Evolutionary conservation across 164 flowering plant genomes (phyloP).

Genomic region (Litsea cubeba): DNA sequence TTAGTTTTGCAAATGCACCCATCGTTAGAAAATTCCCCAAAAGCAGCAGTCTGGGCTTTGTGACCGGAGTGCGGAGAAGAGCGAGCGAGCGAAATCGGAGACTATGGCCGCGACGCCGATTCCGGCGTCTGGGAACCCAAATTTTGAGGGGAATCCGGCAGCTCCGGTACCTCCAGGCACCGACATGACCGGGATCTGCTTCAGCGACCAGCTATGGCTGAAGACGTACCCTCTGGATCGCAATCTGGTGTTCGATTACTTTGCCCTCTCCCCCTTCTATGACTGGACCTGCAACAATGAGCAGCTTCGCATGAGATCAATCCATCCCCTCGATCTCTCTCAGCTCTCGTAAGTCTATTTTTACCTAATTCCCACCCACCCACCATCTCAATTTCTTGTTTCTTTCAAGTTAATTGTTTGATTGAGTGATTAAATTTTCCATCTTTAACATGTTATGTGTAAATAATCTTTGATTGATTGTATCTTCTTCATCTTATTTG

Average conservation of each 20-base stretch:
- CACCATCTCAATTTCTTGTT: too few species aligned
- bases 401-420: too few species aligned
- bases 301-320: conserved; percentile 66
- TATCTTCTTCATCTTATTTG: too few species aligned
- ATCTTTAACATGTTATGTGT: too few species aligned
- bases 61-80: neutral
- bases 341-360: conserved; percentile 68
- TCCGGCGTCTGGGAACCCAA: conserved; percentile 21
- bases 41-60: neutral
- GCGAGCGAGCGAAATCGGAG: neutral
- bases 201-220: conserved; percentile 93
- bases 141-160: conserved; percentile 34
- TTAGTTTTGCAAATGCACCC: too few species aligned
- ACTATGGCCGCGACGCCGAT: conserved; percentile 19
- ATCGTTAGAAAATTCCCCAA: neutral
- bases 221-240: conserved; percentile 90
- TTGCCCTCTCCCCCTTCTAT: conserved; percentile 91
- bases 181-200: conserved; percentile 98
- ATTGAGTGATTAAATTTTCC: too few species aligned
- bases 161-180: conserved; percentile 69
- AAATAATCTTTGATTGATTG: too few species aligned
- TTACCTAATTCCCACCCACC: neutral
- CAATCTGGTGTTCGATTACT: conserved; percentile 88
- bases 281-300: conserved; percentile 88
- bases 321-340: conserved; percentile 89